Base-by-base conservation (phyloP, 2,329 filamentous ascomycete species). In the Endothia cerciana region DNA sequence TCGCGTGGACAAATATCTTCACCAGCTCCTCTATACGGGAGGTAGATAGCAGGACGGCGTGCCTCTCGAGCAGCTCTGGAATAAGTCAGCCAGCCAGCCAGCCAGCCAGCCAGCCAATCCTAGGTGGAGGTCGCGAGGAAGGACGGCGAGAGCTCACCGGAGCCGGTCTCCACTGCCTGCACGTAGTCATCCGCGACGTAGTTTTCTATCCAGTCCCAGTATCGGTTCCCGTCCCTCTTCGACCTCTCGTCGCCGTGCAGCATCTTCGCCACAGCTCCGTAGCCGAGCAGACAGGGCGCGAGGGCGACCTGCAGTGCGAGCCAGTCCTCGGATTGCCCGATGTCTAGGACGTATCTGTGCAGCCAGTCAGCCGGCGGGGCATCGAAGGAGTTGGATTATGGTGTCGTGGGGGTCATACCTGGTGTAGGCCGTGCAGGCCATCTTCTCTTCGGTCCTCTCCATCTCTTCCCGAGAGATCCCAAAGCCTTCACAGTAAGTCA, bases 141-240 rank as follows among this genome's bases (percentile, higher is more conserved):
- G 36, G 15, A 33, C 6, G 30, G 43, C 65, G 13, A 11, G 25
- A 3, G 75, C 85, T 77, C 79, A 92, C 91, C 87, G 63, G 84
- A 87, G 28, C 92, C 92, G 3, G 87, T 82, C 69, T 81, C 82
- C 63, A 96, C 91, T 6, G 92, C 91, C 68, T 88, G 82, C 0
- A 82, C 79, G 71, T 97, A 97, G 74, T 95, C 91, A 0, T 92
- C 89, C 2, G 89, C 91, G 19, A 91, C 86, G 74, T 97, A 98
- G 73, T 92, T 96, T 74, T 94, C 83, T 70, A 98, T 92, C 94
- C 94, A 98, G 56, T 88, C 85, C 90, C 91, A 95, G 79, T 97
- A 98, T 22, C 79, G 82, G 75, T 94, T 96, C 0, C 82, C 87
- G 15, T 90, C 82, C 47, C 83, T 82, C 68, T 81, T 81, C 43